Evolutionary conservation across 2,329 filamentous ascomycete genomes (phyloP).

Genomic region (Scedosporium apiospermum): DNA sequence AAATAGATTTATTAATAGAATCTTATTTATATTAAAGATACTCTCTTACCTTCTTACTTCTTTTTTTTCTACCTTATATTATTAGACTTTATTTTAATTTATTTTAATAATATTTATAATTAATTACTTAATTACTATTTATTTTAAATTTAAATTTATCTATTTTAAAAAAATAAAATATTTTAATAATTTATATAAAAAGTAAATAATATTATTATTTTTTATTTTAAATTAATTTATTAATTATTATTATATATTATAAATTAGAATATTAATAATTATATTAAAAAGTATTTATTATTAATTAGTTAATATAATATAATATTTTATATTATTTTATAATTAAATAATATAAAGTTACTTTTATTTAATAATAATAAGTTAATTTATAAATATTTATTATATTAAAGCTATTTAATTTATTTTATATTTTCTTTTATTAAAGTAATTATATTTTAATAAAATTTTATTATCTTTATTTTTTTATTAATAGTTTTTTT

Average conservation of each 20-base stretch:
- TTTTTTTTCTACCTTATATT: not conserved
- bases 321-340: not conserved
- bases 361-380: not conserved
- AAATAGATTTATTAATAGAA: too few relatives aligned
- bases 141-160: not conserved
- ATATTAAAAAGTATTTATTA: not conserved
- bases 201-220: not conserved
- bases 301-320: not conserved
- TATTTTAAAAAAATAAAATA: not conserved
- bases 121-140: not conserved
- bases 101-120: not conserved
- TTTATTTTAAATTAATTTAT: not conserved
- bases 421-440: too few relatives aligned
- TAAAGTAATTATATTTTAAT: too few relatives aligned
- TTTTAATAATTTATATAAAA: not conserved
- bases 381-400: not conserved
- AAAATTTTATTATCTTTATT: too few relatives aligned
- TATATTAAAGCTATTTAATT: too few relatives aligned
- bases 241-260: not conserved
- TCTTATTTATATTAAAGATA: too few relatives aligned
- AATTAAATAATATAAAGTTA: not conserved
- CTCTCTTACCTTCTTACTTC: not conserved
- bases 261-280: not conserved
- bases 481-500: too few relatives aligned
- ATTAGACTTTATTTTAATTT: not conserved